phyloP scores from a whole-genome alignment of 164 flowering plant species.

The Brasenia schreberi region DNA sequence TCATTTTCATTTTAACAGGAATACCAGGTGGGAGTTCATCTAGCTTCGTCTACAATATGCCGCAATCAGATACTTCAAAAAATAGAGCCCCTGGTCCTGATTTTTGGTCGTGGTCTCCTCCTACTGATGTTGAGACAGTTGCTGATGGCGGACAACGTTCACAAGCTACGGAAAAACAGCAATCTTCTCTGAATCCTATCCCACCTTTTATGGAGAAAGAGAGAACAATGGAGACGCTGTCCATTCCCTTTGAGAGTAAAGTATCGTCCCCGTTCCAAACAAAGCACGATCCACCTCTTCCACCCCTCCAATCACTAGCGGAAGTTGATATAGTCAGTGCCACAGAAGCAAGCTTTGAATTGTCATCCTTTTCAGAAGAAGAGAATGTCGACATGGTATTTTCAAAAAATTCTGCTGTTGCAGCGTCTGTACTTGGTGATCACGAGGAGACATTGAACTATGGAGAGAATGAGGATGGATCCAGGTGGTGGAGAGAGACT shows the following conservation, averaged over 20 bases:
- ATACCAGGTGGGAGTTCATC: slow-evolving; percentile 8
- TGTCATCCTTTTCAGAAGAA: slow-evolving; percentile 19
- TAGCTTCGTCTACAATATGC: neutral
- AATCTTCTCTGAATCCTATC: slow-evolving; percentile 9
- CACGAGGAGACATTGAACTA: slow-evolving; percentile 18
- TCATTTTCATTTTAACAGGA: slow-evolving; percentile 20
- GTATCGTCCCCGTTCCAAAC: slow-evolving; percentile 13
- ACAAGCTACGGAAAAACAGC: neutral
- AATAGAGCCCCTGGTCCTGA: slow-evolving; percentile 73
- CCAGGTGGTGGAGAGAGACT: slow-evolving; percentile 89
- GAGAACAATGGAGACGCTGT: slow-evolving; percentile 23
- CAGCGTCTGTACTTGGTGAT: slow-evolving; percentile 45
- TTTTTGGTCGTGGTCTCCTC: slow-evolving; percentile 96
- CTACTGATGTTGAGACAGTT: slow-evolving; percentile 15
- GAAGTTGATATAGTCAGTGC: slow-evolving; percentile 33
- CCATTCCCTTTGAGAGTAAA: slow-evolving; percentile 61
- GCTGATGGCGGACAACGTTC: neutral
- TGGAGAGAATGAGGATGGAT: slow-evolving; percentile 64
- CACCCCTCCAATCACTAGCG: slow-evolving; percentile 65
- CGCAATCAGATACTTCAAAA: slow-evolving; percentile 18
- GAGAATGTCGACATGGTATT: slow-evolving; percentile 29
- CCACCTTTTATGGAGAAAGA: slow-evolving; percentile 55
- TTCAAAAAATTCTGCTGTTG: slow-evolving; percentile 61
- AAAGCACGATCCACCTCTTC: slow-evolving; percentile 29
- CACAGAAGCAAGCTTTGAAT: slow-evolving; percentile 15